Conservation (phyloP, 2,329 filamentous ascomycete species). For the Tetracladium maxilliforme region DNA sequence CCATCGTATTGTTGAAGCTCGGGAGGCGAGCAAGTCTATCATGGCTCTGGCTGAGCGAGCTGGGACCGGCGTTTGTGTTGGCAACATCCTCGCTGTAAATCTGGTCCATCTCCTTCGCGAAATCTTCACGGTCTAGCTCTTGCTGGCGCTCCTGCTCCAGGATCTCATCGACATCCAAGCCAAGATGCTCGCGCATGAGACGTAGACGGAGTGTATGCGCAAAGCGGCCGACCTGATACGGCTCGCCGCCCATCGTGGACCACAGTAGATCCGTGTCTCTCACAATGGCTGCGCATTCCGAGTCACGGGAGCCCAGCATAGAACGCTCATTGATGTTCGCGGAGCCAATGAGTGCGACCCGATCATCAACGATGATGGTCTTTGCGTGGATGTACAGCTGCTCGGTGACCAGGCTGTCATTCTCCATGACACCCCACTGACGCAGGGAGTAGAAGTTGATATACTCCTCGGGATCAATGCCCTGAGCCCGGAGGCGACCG, state of each 20-base stretch:
- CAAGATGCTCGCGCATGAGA: conserved; percentile 91
- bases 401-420: conserved; percentile 76
- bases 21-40: too few species aligned
- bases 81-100: conserved; percentile 39
- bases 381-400: conserved; percentile 98
- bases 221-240: conserved; percentile 83
- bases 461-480: conserved; percentile 87
- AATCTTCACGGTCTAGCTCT: conserved; percentile 43
- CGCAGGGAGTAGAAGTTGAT: conserved; percentile 90
- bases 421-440: conserved; percentile 81
- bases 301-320: conserved; percentile 83
- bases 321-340: conserved; percentile 98
- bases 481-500: conserved; percentile 60
- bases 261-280: conserved; percentile 85
- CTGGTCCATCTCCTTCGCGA: conserved; percentile 43
- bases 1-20: conserved; percentile 67
- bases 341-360: conserved; percentile 85
- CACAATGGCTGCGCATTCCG: conserved; percentile 79
- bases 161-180: conserved; percentile 87
- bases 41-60: too few species aligned
- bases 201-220: conserved; percentile 85
- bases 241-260: conserved; percentile 80
- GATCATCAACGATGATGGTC: conserved; percentile 88
- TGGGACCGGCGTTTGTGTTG: too few species aligned
- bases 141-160: conserved; percentile 62